Percentiles rank a stretch among this genome's conserved stretches.
Conservation (phyloP, 1,284 basidiomycete species). For the Coniophora puteana region DNA sequence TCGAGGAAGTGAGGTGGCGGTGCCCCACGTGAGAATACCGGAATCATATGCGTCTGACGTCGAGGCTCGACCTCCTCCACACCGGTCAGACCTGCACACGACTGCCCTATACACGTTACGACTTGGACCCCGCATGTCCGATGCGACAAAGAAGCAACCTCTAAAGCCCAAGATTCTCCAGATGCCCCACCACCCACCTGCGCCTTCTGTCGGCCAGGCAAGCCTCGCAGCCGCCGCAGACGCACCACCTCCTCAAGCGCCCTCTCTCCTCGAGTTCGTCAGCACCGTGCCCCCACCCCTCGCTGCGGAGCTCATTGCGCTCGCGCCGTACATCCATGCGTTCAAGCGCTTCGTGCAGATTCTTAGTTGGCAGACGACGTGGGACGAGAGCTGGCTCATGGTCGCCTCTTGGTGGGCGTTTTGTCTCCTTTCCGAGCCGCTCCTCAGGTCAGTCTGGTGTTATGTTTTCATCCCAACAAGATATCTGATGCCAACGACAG, state of each 20-base stretch:
- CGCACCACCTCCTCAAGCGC: slow-evolving; percentile 3
- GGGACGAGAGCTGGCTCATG: slow-evolving; percentile 67
- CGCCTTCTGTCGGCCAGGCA: slow-evolving; percentile 1
- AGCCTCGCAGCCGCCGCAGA: slow-evolving; percentile 4
- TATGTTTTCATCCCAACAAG: neutral
- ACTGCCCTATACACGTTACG: no score
- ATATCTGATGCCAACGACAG: slow-evolving; percentile 22
- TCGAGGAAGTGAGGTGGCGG: no score
- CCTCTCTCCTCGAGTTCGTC: slow-evolving; percentile 39
- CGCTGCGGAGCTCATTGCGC: slow-evolving; percentile 51
- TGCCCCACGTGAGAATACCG: no score
- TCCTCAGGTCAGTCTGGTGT: slow-evolving; percentile 47
- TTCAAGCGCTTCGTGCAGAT: slow-evolving; percentile 51
- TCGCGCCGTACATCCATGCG: slow-evolving; percentile 51
- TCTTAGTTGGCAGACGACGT: slow-evolving; percentile 56
- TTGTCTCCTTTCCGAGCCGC: slow-evolving; percentile 59
- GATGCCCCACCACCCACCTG: slow-evolving; percentile 6
- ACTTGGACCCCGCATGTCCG: neutral
- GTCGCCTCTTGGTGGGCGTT: slow-evolving; percentile 74
- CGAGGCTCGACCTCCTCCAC: no score
- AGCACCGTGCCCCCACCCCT: slow-evolving; percentile 59
- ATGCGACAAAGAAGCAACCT: neutral
- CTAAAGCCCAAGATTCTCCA: slow-evolving; percentile 13
- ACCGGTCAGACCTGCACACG: no score
- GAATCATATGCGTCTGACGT: no score